phyloP scores from a whole-genome alignment of 2,329 filamentous ascomycete species.

The Aspergillus tamarii region DNA sequence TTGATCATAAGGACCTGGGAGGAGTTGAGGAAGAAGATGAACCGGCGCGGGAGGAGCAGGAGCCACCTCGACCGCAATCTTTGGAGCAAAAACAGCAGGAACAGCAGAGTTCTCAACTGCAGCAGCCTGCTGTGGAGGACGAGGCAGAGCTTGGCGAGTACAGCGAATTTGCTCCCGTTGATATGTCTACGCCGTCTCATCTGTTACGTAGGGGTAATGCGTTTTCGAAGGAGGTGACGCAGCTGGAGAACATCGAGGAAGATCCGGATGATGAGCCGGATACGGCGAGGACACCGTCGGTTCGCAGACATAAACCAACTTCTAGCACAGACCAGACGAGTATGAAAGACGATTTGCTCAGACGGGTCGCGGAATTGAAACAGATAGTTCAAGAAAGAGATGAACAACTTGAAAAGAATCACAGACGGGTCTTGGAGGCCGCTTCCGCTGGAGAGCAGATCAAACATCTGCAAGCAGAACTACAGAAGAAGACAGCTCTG shows the following conservation, averaged over 20 bases:
- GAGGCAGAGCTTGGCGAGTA: constrained; percentile 40
- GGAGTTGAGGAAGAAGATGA: constrained; percentile 16
- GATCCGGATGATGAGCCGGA: constrained; percentile 31
- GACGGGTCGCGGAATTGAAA: constrained; percentile 36
- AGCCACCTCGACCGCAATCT: constrained; percentile 7
- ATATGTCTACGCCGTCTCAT: constrained; percentile 50
- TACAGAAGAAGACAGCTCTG: constrained; percentile 36
- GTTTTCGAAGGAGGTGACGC: constrained; percentile 34
- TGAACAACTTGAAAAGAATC: constrained; percentile 38
- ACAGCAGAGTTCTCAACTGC: constrained; percentile 22
- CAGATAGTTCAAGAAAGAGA: constrained; percentile 38
- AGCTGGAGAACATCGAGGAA: constrained; percentile 43
- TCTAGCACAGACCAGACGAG: constrained; percentile 22
- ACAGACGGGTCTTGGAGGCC: constrained; percentile 36
- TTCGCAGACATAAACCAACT: constrained; percentile 26
- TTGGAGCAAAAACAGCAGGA: constrained; percentile 16
- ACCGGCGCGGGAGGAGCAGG: constrained; percentile 11
- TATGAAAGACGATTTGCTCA: constrained; percentile 29
- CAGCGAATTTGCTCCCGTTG: constrained; percentile 47
- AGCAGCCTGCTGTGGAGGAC: constrained; percentile 34
- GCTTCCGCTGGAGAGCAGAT: constrained; percentile 43
- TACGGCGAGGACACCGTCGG: constrained; percentile 30
- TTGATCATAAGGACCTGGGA: constrained; percentile 18
- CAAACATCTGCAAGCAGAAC: constrained; percentile 40
- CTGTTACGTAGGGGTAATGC: constrained; percentile 35